These are phyloP conservation scores for Gaultheria prostrata DNA, from an alignment of 148 eudicot genomes.

Conservation along the genomic window DNA sequence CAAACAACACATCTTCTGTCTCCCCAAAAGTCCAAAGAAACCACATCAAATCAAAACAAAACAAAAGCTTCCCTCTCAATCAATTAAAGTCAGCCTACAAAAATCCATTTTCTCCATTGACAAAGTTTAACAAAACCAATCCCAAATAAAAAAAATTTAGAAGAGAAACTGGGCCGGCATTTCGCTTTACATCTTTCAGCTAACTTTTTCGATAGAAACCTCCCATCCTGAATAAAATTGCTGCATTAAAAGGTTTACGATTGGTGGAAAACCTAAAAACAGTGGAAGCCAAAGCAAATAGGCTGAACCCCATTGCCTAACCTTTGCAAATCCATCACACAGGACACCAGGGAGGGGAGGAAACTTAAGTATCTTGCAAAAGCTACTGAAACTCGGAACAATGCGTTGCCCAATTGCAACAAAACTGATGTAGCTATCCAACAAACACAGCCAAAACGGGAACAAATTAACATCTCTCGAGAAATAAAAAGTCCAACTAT, in stretches of 20 bases:
- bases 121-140: no score
- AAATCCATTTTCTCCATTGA: no score
- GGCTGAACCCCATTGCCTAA: background rate
- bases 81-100: no score
- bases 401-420: background rate
- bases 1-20: no score
- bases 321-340: background rate
- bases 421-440: conserved; percentile 4
- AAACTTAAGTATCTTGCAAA: background rate
- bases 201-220: background rate
- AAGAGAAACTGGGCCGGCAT: no score
- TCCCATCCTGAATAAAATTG: background rate
- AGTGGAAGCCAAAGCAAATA: background rate
- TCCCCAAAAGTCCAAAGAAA: no score
- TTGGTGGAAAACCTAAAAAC: background rate
- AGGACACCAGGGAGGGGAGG: background rate
- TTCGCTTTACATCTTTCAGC: no score
- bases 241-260: background rate
- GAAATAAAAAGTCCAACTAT: background rate
- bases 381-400: background rate
- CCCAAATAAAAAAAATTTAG: no score
- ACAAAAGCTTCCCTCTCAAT: no score
- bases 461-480: background rate
- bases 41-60: no score
- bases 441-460: background rate